Evolutionary conservation across 2,329 filamentous ascomycete species (phyloP).

Genomic region (Neurospora sp.): DNA sequence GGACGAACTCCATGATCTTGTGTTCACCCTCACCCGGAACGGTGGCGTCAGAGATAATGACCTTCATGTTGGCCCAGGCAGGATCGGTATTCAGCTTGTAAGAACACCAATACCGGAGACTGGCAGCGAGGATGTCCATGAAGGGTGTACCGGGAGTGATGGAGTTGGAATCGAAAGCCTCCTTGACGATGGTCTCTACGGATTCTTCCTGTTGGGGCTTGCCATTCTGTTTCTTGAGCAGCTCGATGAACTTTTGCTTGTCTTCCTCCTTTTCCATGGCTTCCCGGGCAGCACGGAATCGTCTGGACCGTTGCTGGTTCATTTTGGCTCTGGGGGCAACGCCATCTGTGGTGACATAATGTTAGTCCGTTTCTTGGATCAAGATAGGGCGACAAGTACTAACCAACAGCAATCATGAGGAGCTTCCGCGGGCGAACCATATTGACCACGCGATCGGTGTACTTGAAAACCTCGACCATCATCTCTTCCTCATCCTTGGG

Average conservation of each 20-base stretch:
- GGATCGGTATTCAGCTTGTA: conserved; percentile 98
- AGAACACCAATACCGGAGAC: conserved; percentile 90
- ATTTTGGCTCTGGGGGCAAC: conserved; percentile 97
- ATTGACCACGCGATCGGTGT: conserved; percentile 97
- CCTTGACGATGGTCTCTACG: conserved; percentile 58
- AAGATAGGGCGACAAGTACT: conserved; percentile 3
- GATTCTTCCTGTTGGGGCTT: conserved; percentile 53
- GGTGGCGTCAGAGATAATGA: conserved; percentile 97
- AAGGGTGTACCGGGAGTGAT: conserved; percentile 97
- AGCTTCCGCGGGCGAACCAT: conserved; percentile 96
- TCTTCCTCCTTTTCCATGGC: conserved; percentile 89
- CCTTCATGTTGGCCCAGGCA: conserved; percentile 88
- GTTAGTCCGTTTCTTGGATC: conserved; percentile 18
- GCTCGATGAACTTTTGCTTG: conserved; percentile 76
- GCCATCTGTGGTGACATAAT: conserved; percentile 51
- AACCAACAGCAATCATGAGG: conserved; percentile 93
- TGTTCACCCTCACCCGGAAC: conserved; percentile 97
- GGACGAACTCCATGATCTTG: conserved; percentile 98
- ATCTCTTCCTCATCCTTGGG: conserved; percentile 96
- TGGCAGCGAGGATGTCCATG: conserved; percentile 89
- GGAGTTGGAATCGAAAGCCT: conserved; percentile 79
- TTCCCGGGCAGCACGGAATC: conserved; percentile 89
- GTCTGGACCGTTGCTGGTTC: conserved; percentile 96
- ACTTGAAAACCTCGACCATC: conserved; percentile 98
- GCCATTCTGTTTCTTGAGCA: conserved; percentile 70